Evolutionary conservation across 1,284 basidiomycete genomes (phyloP).

Genomic region (Sphagnurus paluster): DNA sequence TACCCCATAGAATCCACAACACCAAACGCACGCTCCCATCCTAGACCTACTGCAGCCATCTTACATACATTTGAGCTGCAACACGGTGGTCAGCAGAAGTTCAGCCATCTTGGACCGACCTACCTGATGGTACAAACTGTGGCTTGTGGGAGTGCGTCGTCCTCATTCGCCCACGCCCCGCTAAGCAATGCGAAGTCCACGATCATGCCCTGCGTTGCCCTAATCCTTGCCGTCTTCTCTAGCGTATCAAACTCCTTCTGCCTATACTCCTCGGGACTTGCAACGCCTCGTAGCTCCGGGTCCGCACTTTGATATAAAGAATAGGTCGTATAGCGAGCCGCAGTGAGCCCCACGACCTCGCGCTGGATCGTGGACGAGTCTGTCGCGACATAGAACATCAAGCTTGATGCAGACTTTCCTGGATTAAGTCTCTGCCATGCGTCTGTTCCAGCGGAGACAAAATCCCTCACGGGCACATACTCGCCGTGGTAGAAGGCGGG

Average conservation of each 20-base stretch:
- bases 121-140: conserved; percentile 59
- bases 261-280: conserved; percentile 53
- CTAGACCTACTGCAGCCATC: conserved; percentile 57
- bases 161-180: conserved; percentile 45
- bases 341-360: conserved; percentile 43
- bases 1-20: conserved; percentile 44
- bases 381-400: conserved; percentile 56
- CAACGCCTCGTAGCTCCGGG: conserved; percentile 45
- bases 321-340: conserved; percentile 36
- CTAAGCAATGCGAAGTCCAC: conserved; percentile 49
- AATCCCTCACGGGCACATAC: conserved; percentile 52
- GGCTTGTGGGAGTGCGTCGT: conserved; percentile 49
- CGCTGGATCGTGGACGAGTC: conserved; percentile 49
- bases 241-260: conserved; percentile 52
- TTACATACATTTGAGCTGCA: conserved; percentile 64
- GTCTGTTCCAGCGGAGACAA: conserved; percentile 39
- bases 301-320: conserved; percentile 45
- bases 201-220: conserved; percentile 59
- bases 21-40: conserved; percentile 66
- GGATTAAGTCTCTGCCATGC: conserved; percentile 44
- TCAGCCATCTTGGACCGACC: conserved; percentile 20
- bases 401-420: conserved; percentile 17
- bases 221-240: conserved; percentile 39
- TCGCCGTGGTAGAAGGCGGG: conserved; percentile 43
- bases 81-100: conserved; percentile 7